Evolutionary conservation across 768 basidiomycete genomes (phyloP).

Genomic region (Epithele typhae): DNA sequence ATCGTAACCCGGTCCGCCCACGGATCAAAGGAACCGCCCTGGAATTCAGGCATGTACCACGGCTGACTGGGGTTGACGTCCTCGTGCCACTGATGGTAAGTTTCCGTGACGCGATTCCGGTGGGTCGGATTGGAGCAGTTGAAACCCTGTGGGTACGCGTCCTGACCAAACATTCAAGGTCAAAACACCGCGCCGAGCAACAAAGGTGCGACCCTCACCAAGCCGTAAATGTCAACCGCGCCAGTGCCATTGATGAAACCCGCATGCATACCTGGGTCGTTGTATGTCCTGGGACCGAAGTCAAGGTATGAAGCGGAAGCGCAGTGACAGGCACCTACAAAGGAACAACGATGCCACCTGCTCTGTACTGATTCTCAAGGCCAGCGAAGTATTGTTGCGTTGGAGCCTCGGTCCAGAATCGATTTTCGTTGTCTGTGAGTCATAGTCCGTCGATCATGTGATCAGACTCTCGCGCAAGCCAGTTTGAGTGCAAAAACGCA

Average conservation of each 20-base stretch:
- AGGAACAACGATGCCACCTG: conserved; percentile 39
- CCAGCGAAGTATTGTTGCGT: conserved; percentile 17
- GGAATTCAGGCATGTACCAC: conserved; percentile 62
- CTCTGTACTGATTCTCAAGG: conserved; percentile 18
- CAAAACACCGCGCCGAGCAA: background rate
- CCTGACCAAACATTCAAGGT: conserved; percentile 36
- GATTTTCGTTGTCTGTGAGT: background rate
- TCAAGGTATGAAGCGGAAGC: conserved; percentile 14
- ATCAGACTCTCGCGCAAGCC: conserved; percentile 12
- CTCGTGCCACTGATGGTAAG: conserved; percentile 63
- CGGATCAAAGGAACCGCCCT: conserved; percentile 68
- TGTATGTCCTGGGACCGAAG: conserved; percentile 20
- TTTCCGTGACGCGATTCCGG: conserved; percentile 63
- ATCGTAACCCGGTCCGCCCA: conserved; percentile 75
- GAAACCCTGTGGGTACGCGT: conserved; percentile 74
- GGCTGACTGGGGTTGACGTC: conserved; percentile 46
- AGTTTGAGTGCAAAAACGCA: conserved; percentile 24
- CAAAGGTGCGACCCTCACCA: conserved; percentile 6
- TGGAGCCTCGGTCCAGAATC: no score
- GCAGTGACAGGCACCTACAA: conserved; percentile 2
- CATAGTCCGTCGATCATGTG: background rate
- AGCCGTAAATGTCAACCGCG: conserved; percentile 27
- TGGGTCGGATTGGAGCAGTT: conserved; percentile 70
- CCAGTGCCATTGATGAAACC: conserved; percentile 29
- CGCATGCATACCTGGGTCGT: conserved; percentile 21